Evolutionary conservation across 306 rosid species (phyloP).

Genomic region (Castanopsis chinensis): DNA sequence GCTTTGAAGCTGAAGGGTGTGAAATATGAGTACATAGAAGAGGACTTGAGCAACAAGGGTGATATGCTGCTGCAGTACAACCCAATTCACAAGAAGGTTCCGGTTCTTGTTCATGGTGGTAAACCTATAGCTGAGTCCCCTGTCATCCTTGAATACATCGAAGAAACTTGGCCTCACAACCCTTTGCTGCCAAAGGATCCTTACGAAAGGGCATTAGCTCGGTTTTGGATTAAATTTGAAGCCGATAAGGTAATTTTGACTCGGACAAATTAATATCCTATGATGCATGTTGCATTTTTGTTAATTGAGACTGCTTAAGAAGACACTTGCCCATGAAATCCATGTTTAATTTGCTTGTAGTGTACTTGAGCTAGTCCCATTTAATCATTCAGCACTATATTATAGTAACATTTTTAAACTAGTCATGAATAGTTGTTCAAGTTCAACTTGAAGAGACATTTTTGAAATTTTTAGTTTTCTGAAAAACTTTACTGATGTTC

Average conservation of each 20-base stretch:
- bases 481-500: no score
- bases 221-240: conserved; percentile 19
- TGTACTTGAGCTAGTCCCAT: no score
- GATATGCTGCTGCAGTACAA: not conserved
- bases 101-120: not conserved
- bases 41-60: not conserved
- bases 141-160: conserved; percentile 1
- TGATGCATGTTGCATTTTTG: no score
- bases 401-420: no score
- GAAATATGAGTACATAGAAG: not conserved
- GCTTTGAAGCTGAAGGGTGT: conserved; percentile 1
- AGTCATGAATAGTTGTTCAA: no score
- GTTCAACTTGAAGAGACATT: no score
- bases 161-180: conserved; percentile 5
- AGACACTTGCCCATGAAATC: no score
- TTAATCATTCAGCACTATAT: no score
- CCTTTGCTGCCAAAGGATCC: conserved; percentile 17
- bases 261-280: no score
- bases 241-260: conserved; percentile 4
- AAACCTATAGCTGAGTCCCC: not conserved
- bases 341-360: no score
- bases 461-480: no score
- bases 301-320: no score
- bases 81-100: conserved; percentile 1
- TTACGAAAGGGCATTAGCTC: not conserved